phyloP scores from a whole-genome alignment of 2,329 filamentous ascomycete genomes.

The Trichophyton benhamiae region DNA sequence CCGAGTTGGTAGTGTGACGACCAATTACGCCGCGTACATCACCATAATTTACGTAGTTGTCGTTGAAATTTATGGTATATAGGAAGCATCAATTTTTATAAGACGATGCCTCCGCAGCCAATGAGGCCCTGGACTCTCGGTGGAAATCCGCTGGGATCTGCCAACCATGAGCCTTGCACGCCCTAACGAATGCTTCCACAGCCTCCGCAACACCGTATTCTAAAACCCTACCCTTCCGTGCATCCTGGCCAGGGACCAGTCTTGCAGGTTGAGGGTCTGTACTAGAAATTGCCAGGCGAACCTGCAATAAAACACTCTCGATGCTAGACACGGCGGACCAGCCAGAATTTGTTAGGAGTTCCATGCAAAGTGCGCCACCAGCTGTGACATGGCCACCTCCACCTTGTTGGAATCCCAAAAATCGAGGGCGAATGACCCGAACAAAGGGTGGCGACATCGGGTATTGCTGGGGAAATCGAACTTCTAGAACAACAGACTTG shows the following conservation, averaged over 20 bases:
- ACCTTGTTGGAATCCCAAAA: conserved; percentile 56
- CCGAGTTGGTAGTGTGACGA: too few relatives aligned
- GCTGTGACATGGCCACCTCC: conserved; percentile 78
- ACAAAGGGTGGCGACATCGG: conserved; percentile 75
- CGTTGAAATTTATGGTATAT: not conserved
- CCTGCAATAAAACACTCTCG: conserved; percentile 68
- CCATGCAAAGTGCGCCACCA: conserved; percentile 76
- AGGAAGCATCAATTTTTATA: not conserved
- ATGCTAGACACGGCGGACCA: conserved; percentile 65
- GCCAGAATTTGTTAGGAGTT: conserved; percentile 68
- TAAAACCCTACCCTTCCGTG: not conserved
- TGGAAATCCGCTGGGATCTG: conserved; percentile 51
- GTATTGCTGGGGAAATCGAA: conserved; percentile 66
- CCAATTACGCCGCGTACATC: too few relatives aligned
- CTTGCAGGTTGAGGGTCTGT: conserved; percentile 59
- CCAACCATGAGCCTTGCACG: conserved; percentile 61
- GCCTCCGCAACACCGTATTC: conserved; percentile 62
- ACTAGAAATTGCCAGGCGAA: conserved; percentile 62
- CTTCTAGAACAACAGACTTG: conserved; percentile 63
- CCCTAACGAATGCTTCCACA: conserved; percentile 58
- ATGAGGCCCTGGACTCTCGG: conserved; percentile 14
- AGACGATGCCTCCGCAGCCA: not conserved
- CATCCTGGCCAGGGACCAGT: conserved; percentile 33
- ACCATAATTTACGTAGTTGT: too few relatives aligned
- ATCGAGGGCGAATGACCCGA: conserved; percentile 67